These are phyloP conservation scores for Phytophthora boehmeriae DNA, from an alignment of 352 stramenopile genomes.

Conservation along the genomic window DNA sequence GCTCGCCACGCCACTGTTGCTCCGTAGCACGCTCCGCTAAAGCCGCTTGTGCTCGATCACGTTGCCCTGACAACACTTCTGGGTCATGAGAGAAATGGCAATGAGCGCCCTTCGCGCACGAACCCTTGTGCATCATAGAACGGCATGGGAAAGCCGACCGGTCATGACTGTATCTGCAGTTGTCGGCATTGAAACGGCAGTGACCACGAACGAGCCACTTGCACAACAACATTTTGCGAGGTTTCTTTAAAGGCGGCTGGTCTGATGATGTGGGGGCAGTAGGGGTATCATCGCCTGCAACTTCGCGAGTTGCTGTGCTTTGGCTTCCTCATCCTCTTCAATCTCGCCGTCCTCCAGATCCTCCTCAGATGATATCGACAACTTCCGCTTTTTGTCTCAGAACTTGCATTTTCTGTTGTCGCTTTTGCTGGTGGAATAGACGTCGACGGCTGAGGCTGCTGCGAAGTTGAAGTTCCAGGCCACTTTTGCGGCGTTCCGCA, in stretches of 20 bases:
- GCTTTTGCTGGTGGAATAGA: neutral
- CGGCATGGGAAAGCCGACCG: slow-evolving; percentile 63
- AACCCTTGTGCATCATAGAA: slow-evolving; percentile 57
- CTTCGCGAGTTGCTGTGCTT: slow-evolving; percentile 16
- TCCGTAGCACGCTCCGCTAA: slow-evolving; percentile 54
- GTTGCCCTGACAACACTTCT: slow-evolving; percentile 33
- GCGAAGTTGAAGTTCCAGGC: slow-evolving; percentile 37
- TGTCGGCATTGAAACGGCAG: slow-evolving; percentile 54
- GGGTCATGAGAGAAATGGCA: slow-evolving; percentile 72
- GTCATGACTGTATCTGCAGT: slow-evolving; percentile 81
- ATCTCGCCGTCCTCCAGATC: slow-evolving; percentile 72
- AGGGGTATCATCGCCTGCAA: slow-evolving; percentile 17
- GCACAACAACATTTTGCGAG: slow-evolving; percentile 55
- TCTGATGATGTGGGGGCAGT: neutral
- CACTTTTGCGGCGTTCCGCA: slow-evolving; percentile 78
- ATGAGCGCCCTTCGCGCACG: slow-evolving; percentile 56
- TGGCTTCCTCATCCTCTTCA: slow-evolving; percentile 40
- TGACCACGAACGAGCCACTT: slow-evolving; percentile 71
- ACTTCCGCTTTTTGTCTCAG: slow-evolving; percentile 51
- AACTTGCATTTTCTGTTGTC: neutral
- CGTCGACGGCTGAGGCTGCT: slow-evolving; percentile 24
- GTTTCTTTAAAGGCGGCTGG: slow-evolving; percentile 46
- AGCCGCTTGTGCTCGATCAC: slow-evolving; percentile 31
- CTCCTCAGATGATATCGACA: slow-evolving; percentile 41
- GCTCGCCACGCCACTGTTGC: slow-evolving; percentile 66